Evolutionary conservation across 441 rosid species (phyloP).

Genomic region (Bruguiera hainesii): DNA sequence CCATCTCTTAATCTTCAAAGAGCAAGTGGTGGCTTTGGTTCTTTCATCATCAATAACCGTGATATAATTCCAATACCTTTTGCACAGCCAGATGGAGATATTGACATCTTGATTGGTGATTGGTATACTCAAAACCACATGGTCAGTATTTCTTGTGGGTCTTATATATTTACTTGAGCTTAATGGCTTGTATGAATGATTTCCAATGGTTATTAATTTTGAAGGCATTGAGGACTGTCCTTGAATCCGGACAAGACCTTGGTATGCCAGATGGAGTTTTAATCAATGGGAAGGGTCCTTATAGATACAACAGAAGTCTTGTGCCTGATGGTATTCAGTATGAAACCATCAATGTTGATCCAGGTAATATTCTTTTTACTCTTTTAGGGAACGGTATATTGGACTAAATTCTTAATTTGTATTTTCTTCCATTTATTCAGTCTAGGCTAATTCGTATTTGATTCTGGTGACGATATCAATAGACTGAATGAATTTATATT

Average conservation of each 20-base stretch:
- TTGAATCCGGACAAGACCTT: slow-evolving; percentile 83
- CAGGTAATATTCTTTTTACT: slow-evolving; percentile 41
- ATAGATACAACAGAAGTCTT: slow-evolving; percentile 55
- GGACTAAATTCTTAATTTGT: neutral
- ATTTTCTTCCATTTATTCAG: neutral
- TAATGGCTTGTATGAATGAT: slow-evolving; percentile 10
- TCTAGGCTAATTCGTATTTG: neutral
- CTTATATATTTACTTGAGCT: neutral
- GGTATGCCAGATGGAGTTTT: slow-evolving; percentile 96
- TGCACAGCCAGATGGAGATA: slow-evolving; percentile 71
- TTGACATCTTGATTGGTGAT: slow-evolving; percentile 68
- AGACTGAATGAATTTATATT: neutral
- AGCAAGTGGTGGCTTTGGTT: slow-evolving; percentile 92
- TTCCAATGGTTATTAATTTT: slow-evolving; percentile 4
- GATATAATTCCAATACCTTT: slow-evolving; percentile 63
- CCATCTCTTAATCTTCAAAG: slow-evolving; percentile 83
- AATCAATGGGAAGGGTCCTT: slow-evolving; percentile 94
- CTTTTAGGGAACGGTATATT: neutral
- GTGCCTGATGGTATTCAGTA: slow-evolving; percentile 79
- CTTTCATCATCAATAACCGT: slow-evolving; percentile 66
- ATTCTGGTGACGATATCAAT: neutral
- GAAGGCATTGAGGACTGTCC: slow-evolving; percentile 62
- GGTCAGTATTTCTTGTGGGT: slow-evolving; percentile 43
- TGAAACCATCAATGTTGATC: slow-evolving; percentile 65
- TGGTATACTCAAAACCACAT: slow-evolving; percentile 77